A percentile compares a stretch with the other conserved stretches of the same genome.
Evolutionary conservation across 768 basidiomycete species (phyloP).

Genomic region (Termitomyces sp.): DNA sequence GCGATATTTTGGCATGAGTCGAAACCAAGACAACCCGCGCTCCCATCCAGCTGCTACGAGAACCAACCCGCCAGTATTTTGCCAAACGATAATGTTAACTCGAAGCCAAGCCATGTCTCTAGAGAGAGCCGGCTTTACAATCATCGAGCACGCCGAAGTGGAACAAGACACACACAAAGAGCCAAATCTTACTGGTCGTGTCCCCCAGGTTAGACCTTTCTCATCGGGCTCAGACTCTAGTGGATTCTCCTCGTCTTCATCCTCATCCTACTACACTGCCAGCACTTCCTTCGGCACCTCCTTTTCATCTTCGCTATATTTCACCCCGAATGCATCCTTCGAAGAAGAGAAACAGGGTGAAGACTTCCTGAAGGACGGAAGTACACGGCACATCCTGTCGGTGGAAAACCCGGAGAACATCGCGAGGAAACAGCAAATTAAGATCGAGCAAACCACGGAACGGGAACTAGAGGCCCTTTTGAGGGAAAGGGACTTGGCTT

Average conservation of each 20-base stretch:
- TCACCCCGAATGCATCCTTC: background rate
- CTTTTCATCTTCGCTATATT: conserved; percentile 1
- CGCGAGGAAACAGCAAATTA: background rate
- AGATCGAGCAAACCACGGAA: background rate
- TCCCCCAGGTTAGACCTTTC: background rate
- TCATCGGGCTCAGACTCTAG: background rate
- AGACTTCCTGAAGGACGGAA: background rate
- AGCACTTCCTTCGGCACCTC: background rate
- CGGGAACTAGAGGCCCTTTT: conserved; percentile 1
- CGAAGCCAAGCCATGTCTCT: background rate
- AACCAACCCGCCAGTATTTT: too few species aligned
- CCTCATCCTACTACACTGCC: background rate
- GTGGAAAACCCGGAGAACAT: background rate
- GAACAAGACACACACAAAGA: background rate
- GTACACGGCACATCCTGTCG: background rate
- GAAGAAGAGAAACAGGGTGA: background rate
- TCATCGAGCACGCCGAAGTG: background rate
- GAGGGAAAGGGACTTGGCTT: background rate
- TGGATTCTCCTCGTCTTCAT: background rate
- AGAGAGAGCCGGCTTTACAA: background rate
- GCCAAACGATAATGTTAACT: background rate
- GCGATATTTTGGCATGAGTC: background rate
- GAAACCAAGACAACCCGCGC: background rate
- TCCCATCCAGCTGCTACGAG: background rate
- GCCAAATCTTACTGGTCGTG: background rate